Evolutionary conservation across 768 basidiomycete species (phyloP).

Genomic region (Leccinum obscurum): DNA sequence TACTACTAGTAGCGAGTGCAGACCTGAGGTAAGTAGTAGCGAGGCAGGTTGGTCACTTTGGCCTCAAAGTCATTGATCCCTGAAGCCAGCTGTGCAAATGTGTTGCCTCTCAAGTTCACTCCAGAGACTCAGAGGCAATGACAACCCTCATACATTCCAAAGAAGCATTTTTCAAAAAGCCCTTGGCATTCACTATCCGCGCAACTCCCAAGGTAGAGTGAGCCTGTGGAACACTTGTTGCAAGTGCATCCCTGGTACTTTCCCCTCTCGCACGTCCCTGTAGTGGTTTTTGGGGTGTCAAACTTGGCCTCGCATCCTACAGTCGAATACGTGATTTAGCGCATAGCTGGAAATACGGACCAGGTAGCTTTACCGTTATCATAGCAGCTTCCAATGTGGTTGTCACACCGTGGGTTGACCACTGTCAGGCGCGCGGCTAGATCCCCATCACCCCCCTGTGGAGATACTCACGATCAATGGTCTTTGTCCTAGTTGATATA

Average conservation of each 20-base stretch:
- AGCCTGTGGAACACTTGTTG: not conserved
- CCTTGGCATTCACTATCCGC: not conserved
- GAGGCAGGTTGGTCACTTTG: not conserved
- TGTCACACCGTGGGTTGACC: not conserved
- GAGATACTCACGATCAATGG: not conserved
- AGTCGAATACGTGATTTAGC: not conserved
- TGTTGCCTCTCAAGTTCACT: not conserved
- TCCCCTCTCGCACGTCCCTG: not conserved
- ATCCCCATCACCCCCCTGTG: not conserved
- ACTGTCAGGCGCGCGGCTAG: not conserved
- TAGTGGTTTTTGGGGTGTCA: not conserved
- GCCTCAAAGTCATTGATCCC: not conserved
- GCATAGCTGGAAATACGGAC: not conserved
- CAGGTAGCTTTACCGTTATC: not conserved
- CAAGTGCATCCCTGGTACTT: not conserved
- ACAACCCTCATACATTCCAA: constrained; percentile 1
- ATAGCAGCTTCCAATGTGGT: not conserved
- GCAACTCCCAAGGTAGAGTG: not conserved
- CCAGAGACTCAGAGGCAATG: not conserved
- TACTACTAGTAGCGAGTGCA: not conserved
- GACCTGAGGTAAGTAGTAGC: not conserved
- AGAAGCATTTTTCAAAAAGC: not conserved
- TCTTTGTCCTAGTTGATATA: not conserved
- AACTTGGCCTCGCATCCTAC: not conserved
- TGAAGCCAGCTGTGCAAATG: not conserved